Percentiles rank a stretch among this genome's conserved stretches.
phyloP scores from a whole-genome alignment of 495 filamentous ascomycete species.

The Xanthoparmelia taractica region DNA sequence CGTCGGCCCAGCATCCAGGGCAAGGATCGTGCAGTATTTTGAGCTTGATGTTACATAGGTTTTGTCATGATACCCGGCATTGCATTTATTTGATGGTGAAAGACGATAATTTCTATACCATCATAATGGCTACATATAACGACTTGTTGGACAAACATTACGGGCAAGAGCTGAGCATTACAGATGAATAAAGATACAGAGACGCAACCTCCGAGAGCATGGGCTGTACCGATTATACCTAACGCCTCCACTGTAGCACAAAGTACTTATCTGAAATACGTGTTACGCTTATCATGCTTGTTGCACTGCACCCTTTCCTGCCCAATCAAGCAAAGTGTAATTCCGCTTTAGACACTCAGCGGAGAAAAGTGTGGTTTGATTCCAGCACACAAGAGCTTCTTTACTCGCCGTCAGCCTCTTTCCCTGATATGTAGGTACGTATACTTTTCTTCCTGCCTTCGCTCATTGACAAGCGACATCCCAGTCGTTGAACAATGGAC shows the following conservation, averaged over 20 bases:
- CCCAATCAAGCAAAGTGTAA: not conserved
- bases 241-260: not conserved
- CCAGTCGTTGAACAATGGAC: conserved; percentile 11
- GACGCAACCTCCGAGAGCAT: not conserved
- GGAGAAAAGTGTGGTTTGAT: not conserved
- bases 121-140: not conserved
- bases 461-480: not conserved
- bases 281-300: not conserved
- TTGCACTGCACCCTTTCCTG: not conserved
- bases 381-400: not conserved
- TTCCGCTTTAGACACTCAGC: not conserved
- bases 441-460: not conserved
- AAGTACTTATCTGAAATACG: not conserved
- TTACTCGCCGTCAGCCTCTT: not conserved
- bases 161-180: not conserved
- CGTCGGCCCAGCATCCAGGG: conserved; percentile 2
- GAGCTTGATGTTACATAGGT: not conserved
- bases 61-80: conserved; percentile 1
- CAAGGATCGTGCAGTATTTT: not conserved
- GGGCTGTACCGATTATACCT: not conserved
- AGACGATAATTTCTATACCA: not conserved
- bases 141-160: not conserved
- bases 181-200: not conserved
- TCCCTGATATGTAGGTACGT: not conserved
- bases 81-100: not conserved